Conservation (phyloP, 306 rosid species). For the Cucumis sativus region DNA sequence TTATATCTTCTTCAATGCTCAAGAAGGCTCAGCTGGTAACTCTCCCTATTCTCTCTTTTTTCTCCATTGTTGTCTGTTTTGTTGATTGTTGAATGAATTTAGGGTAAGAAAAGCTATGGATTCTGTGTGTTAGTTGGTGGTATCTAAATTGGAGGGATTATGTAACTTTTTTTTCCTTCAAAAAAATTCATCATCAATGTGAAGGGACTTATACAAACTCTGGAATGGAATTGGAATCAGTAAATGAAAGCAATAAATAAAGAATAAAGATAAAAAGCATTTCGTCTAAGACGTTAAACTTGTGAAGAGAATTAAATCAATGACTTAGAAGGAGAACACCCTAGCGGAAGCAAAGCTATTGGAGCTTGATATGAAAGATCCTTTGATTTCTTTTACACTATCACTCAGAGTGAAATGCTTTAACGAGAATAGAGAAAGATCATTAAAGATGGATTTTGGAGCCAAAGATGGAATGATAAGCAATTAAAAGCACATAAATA, state of each 20-base stretch:
- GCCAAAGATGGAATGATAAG: background rate
- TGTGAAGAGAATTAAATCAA: too few relatives aligned
- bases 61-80: background rate
- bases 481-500: background rate
- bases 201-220: too few relatives aligned
- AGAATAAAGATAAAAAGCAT: too few relatives aligned
- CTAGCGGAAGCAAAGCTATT: too few relatives aligned
- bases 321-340: too few relatives aligned
- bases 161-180: background rate
- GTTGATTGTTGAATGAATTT: background rate
- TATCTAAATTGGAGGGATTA: background rate
- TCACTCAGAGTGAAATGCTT: too few relatives aligned
- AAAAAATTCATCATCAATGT: too few relatives aligned
- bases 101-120: background rate
- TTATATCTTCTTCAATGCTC: background rate
- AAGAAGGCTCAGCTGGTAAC: background rate
- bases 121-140: background rate
- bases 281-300: too few relatives aligned
- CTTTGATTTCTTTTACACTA: too few relatives aligned
- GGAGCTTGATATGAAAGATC: background rate
- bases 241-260: too few relatives aligned
- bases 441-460: background rate
- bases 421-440: too few relatives aligned
- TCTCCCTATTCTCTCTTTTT: background rate
- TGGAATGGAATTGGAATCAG: too few relatives aligned